phyloP scores from a whole-genome alignment of 2,329 filamentous ascomycete genomes.

The Apiospora hydei region DNA sequence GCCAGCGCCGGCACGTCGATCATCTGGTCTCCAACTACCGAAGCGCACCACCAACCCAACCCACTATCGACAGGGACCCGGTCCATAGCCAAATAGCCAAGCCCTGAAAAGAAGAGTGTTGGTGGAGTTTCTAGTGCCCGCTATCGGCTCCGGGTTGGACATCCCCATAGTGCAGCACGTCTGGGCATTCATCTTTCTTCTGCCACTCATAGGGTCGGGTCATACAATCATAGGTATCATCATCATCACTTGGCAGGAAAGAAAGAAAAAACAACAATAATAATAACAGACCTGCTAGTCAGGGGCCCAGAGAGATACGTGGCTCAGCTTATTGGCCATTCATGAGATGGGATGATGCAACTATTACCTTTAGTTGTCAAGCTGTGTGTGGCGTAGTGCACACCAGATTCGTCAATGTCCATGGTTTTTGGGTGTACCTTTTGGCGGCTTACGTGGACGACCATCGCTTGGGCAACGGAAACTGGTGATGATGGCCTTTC shows the following conservation, averaged over 20 bases:
- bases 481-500: neutral
- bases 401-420: neutral
- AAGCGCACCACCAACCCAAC: neutral
- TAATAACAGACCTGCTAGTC: neutral
- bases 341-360: neutral
- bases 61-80: neutral
- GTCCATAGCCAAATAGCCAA: neutral
- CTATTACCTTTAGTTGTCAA: neutral
- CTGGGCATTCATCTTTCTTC: neutral
- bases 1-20: constrained; percentile 14
- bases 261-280: neutral
- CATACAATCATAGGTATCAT: neutral
- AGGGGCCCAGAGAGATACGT: neutral
- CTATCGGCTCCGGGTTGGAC: constrained; percentile 1
- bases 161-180: neutral
- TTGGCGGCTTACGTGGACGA: constrained; percentile 8
- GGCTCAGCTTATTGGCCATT: neutral
- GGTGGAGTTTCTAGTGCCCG: neutral
- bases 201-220: neutral
- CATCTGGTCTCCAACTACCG: constrained; percentile 19
- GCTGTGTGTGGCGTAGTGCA: neutral
- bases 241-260: neutral
- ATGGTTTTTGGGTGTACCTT: neutral
- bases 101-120: neutral
- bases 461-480: neutral